Base-by-base conservation (phyloP, 441 rosid species). In the Aquilaria agallochum region DNA sequence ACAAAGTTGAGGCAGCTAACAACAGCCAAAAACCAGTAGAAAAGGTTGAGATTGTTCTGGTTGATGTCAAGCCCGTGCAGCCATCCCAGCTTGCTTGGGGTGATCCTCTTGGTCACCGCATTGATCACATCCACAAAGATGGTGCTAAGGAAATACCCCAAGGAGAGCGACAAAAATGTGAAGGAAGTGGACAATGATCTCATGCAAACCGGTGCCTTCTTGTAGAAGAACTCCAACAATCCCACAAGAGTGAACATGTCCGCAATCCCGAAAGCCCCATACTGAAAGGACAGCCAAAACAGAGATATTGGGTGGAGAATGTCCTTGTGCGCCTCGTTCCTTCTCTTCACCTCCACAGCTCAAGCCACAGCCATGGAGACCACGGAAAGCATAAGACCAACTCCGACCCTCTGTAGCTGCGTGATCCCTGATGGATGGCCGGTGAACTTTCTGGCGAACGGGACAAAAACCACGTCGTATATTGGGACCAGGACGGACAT, bases 1-100 rank as follows among this genome's bases (percentile, higher is more conserved):
- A 50, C 57, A 5, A 83, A 78, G 56, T 86, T 83, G 27, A 86
- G 63, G 56, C 60, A 34, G 34, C 83, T 83, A 9, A 83, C 72
- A 45, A 69, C 11, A 34, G 68, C 65, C 36, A 69, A 31, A 31
- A 69, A 63, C 65, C 73, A 69, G 11, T 64, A 64, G 47, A 65
- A 65, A 10, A 65, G 62, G 50, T 65, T 50, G 20, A 56, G n/a
- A 30, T 65, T 57, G 56, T 58, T 69, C 4, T 27, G 1, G 58
- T 69, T 54, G 11, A 69, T 54, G 53, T 63, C 20, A 5, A 11
- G 0, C 5, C 89, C 86, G 36, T 78, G 66, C 7, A 86, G 45
- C 89, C 87, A 83, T 47, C 68, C 68, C 42, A 46, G 32, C 45
- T 49, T 59, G 65, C 73, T 69, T 1, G 68, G 56, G 48, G 47